Evolutionary conservation across 495 filamentous ascomycete genomes (phyloP).

Genomic region (Durotheca rogersii): DNA sequence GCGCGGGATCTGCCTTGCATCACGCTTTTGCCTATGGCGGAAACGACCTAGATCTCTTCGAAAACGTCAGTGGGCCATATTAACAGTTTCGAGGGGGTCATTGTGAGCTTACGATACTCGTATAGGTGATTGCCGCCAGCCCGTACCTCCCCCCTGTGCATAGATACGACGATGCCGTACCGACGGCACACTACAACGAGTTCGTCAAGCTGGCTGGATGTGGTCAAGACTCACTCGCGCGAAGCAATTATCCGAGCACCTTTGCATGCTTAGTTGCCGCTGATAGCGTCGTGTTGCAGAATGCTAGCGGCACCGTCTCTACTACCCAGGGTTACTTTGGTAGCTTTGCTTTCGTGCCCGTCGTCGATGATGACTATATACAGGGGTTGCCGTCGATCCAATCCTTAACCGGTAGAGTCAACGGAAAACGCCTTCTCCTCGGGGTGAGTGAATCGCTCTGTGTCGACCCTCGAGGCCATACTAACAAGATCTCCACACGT

Average conservation of each 20-base stretch:
- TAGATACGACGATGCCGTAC: slow-evolving; percentile 50
- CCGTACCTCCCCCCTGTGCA: slow-evolving; percentile 21
- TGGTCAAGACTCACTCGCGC: slow-evolving; percentile 12
- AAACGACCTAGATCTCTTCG: slow-evolving; percentile 45
- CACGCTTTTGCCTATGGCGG: slow-evolving; percentile 38
- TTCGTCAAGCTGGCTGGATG: slow-evolving; percentile 59
- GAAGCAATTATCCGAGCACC: slow-evolving; percentile 14
- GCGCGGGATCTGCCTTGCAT: slow-evolving; percentile 63
- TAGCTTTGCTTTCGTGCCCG: slow-evolving; percentile 63
- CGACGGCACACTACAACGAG: slow-evolving; percentile 52
- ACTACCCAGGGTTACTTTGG: slow-evolving; percentile 37
- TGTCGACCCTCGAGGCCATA: background rate
- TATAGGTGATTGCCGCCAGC: slow-evolving; percentile 22
- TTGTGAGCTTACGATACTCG: slow-evolving; percentile 17
- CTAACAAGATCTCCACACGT: background rate
- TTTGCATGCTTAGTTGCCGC: slow-evolving; percentile 37
- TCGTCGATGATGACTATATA: slow-evolving; percentile 62
- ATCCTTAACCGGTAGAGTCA: slow-evolving; percentile 47
- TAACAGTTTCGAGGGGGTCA: slow-evolving; percentile 16
- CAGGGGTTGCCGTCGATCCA: slow-evolving; percentile 54
- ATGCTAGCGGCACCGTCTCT: slow-evolving; percentile 49
- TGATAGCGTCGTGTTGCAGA: slow-evolving; percentile 54
- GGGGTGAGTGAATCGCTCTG: slow-evolving; percentile 18
- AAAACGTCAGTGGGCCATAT: slow-evolving; percentile 43
- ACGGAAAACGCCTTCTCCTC: slow-evolving; percentile 29